Evolutionary conservation across 306 rosid genomes (phyloP).

Genomic region (Astragalus glycyphyllos): DNA sequence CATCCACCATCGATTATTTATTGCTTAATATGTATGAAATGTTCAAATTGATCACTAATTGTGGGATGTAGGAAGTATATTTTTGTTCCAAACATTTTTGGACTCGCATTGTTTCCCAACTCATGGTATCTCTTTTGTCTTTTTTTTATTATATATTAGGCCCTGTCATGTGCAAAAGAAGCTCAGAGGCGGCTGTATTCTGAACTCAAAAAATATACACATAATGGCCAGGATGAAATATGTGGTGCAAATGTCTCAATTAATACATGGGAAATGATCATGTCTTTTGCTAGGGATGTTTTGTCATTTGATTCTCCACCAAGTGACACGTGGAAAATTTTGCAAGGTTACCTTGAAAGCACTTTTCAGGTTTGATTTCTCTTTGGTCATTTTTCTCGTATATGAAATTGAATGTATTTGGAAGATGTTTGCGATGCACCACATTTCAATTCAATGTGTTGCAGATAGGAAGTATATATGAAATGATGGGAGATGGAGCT

Average conservation of each 20-base stretch:
- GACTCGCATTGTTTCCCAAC: constrained; percentile 13
- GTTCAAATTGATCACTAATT: no score
- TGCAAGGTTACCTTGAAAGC: background rate
- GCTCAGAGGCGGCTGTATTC: no score
- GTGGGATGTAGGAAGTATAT: no score
- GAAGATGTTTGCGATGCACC: background rate
- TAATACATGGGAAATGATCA: background rate
- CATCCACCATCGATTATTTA: no score
- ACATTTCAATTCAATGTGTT: constrained; percentile 34
- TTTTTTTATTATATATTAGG: constrained; percentile 51
- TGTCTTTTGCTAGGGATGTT: no score
- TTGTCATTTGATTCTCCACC: no score
- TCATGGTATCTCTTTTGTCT: background rate
- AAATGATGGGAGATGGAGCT: constrained; percentile 71
- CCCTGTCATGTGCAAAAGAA: constrained; percentile 74
- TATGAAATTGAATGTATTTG: constrained; percentile 2
- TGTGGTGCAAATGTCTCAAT: no score
- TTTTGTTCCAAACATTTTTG: background rate
- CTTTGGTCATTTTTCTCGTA: no score
- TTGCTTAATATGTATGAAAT: no score
- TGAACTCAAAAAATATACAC: constrained; percentile 65
- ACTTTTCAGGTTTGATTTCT: no score
- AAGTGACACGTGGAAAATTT: no score
- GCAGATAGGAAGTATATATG: constrained; percentile 74
- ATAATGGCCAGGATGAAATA: background rate